Percentiles rank a stretch among this genome's conserved stretches.
Conservation (phyloP, 2,329 filamentous ascomycete species). For the Claviceps purpurea region DNA sequence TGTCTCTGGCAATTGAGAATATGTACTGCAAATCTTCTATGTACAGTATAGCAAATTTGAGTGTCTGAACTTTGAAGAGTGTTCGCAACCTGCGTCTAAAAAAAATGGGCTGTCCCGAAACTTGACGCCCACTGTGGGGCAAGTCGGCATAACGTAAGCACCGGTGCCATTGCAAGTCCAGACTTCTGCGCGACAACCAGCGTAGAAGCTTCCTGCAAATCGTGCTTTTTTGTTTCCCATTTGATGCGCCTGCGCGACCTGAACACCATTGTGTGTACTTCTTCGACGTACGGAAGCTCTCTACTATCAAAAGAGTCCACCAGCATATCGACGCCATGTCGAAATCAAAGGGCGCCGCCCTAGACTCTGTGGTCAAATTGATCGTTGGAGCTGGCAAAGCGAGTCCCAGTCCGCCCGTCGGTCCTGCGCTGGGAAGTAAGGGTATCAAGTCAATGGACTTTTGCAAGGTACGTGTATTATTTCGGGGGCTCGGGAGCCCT, state of each 20-base stretch:
- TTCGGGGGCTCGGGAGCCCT: neutral
- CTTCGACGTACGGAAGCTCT: neutral
- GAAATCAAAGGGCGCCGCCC: slow-evolving; percentile 29
- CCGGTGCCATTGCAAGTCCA: neutral
- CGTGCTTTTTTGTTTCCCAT: neutral
- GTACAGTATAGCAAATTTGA: neutral
- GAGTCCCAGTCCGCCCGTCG: slow-evolving; percentile 86
- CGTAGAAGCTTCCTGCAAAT: neutral
- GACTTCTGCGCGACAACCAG: neutral
- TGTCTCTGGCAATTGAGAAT: neutral
- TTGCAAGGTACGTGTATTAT: slow-evolving; percentile 58
- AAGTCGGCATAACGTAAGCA: neutral
- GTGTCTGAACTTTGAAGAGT: neutral
- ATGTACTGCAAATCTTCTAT: neutral
- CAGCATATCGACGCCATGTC: slow-evolving; percentile 31
- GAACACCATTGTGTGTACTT: neutral
- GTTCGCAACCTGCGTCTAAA: neutral
- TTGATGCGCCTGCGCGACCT: neutral
- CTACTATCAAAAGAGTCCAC: slow-evolving; percentile 7
- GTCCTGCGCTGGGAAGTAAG: slow-evolving; percentile 90
- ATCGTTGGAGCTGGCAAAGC: slow-evolving; percentile 95
- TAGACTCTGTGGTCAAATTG: slow-evolving; percentile 81
- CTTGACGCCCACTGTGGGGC: slow-evolving; percentile 1
- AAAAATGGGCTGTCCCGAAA: neutral
- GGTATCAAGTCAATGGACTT: slow-evolving; percentile 99